Base-by-base conservation (phyloP, 73 alveolate genomes). In the Tetrahymena malaccensis region DNA sequence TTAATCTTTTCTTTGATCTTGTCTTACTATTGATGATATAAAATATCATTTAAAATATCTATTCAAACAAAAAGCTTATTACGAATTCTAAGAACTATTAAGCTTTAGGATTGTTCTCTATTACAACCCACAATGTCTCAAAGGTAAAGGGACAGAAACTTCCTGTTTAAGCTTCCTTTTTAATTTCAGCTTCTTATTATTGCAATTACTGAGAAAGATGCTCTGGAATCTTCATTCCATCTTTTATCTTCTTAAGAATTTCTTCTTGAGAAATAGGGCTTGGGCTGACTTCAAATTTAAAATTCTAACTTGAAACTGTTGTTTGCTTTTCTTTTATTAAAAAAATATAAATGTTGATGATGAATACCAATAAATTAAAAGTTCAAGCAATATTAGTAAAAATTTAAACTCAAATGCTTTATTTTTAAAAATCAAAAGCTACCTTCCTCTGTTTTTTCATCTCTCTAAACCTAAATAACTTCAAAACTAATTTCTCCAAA, bases 61-160 rank as follows among this genome's bases (percentile, higher is more conserved):
- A 40, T 0, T 12, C 15, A 13, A 10, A 9, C 33, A 25, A n/a
- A 12, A 27, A 27, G 6, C 22, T 22, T 27, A 25, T 70, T 70
- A 70, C 89, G 83, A 95, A 85, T 94, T 50, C 55, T 44, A 34
- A 95, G 95, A 50, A 85, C 70, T 43, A 85, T 43, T 84, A 84
- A 38, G 25, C 97, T 95, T 95, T 94, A 89, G 97, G 95, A 95
- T 95, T 95, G 10, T 95, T 95, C 34, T 95, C 95, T 19, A 95
- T 95, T 25, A 95, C 94, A 13, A 94, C 94, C 97, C 97, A 95
- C 31, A 95, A 17, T 35, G 93, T 95, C 55, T 85, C 93, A 95
- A 95, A 95, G 34, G 93, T 95, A 56, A 85, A 95, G 9, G 97
- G 97, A 93, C 97, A 95, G 27, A 85, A 93, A 16, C 94, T 55